Conservation (phyloP, 2,329 filamentous ascomycete genomes). For the Colletotrichum sidae region DNA sequence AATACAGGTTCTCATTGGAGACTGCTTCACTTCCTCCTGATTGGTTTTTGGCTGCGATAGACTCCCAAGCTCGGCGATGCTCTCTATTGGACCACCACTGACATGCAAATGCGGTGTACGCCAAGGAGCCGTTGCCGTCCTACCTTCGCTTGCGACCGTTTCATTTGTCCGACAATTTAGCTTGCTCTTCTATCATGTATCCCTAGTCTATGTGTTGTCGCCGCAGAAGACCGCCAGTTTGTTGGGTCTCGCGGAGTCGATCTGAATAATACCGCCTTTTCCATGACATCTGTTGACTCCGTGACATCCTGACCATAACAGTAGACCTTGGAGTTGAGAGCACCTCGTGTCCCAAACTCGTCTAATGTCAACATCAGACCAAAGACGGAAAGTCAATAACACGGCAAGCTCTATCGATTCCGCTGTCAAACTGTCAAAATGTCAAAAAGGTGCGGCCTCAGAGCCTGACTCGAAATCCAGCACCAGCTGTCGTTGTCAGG, state of each 20-base stretch:
- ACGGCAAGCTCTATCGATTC: background rate
- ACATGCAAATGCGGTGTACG: conserved; percentile 11
- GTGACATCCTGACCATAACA: no score
- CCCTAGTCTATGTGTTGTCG: background rate
- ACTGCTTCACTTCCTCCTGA: conserved; percentile 11
- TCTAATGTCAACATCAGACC: background rate
- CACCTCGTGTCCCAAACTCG: no score
- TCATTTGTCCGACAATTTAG: conserved; percentile 8
- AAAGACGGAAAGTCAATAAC: no score
- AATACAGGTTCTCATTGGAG: conserved; percentile 24
- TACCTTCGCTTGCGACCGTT: conserved; percentile 14
- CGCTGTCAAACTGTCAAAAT: background rate
- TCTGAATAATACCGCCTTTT: no score
- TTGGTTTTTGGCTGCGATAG: conserved; percentile 20
- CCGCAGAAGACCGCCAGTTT: background rate
- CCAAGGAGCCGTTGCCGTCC: conserved; percentile 1
- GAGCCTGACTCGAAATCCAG: conserved; percentile 7
- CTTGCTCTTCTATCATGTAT: background rate
- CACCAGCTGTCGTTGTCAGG: conserved; percentile 23
- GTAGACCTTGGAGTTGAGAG: no score
- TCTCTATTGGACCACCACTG: conserved; percentile 12
- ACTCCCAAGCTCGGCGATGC: conserved; percentile 18
- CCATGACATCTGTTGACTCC: no score
- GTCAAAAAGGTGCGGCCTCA: background rate
- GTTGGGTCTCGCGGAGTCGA: no score